Base-by-base conservation (phyloP, 257 asterid species). In the Petrea volubilis region DNA sequence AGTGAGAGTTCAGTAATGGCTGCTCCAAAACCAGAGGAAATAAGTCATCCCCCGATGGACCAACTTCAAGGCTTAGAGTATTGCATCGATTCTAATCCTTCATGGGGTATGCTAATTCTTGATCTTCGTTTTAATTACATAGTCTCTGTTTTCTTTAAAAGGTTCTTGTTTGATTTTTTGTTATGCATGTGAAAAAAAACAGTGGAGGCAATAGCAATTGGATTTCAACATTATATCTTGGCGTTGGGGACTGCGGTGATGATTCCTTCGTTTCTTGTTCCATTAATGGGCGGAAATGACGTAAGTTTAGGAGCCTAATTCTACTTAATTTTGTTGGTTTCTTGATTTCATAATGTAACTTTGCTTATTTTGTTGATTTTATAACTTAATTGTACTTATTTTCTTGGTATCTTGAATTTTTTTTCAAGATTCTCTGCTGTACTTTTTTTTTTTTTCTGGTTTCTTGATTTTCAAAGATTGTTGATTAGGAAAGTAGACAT, bases 51-150 rank as follows among this genome's bases (percentile, higher is more conserved):
- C 21, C 97, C 98, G 6, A 77, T 90, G 98, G 99, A 91, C 73
- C 99, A 94, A 71, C 93, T 94, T 72, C 99, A 94, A 50, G 99
- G 99, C 31, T 85, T 94, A 74, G 99, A 94, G 84, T 94, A 94
- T 46, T 94, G 99, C 83, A 94, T 94, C 71, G 97, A 94, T 79
- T 94, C 99, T 50, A 94, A 94, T 81, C 99, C 99, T 76, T 87
- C 98, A 38, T 94, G 98, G 98, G 95, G 98, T 94, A 81, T 63
- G 84, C 49, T 60, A 3, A 38, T 71, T 52, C 33, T 18, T 64
- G 25, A 3, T 51, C 61, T 61, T 21, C 65, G 67, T 20, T 36
- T 78, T 64, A 0, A 5, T 46, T 44, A 21, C 23, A 3, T 7
- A 20, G 34, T 27, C 29, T 47, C 3, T 46, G 20, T 56, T 3